Conservation (phyloP, 371 early-diverging fungal species). For the Enterospora canceri region DNA sequence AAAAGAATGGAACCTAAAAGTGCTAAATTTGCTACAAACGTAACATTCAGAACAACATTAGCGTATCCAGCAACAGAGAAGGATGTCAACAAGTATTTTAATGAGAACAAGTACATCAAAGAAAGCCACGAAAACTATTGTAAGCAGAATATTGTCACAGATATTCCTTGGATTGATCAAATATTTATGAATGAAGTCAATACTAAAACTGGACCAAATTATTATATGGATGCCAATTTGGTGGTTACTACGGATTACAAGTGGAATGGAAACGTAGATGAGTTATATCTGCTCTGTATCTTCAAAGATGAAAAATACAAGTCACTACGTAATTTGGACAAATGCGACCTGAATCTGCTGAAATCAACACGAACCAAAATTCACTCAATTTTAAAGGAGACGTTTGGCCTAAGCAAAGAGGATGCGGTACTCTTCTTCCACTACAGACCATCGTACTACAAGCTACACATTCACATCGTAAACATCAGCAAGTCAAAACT, state of each 20-base stretch:
- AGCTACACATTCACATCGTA: conserved; percentile 41
- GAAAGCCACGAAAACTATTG: conserved; percentile 43
- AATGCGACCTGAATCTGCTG: conserved; percentile 1
- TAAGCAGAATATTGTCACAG: background rate
- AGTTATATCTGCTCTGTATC: conserved; percentile 44
- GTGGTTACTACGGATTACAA: conserved; percentile 47
- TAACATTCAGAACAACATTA: background rate
- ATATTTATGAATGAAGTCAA: background rate
- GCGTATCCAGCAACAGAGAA: conserved; percentile 41
- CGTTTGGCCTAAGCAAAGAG: conserved; percentile 1
- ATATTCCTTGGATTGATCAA: conserved; percentile 33
- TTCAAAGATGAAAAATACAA: conserved; percentile 39
- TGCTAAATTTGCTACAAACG: background rate
- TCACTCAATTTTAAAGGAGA: background rate
- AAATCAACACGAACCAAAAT: conserved; percentile 6
- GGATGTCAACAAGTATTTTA: conserved; percentile 33
- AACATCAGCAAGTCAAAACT: conserved; percentile 23
- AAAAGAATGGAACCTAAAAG: background rate
- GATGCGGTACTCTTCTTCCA: conserved; percentile 39
- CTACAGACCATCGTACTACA: conserved; percentile 38
- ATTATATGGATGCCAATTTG: conserved; percentile 36
- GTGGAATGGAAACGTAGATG: conserved; percentile 40
- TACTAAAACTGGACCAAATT: conserved; percentile 24
- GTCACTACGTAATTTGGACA: conserved; percentile 28
- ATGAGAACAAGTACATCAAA: background rate